A percentile compares a stretch with the other conserved stretches of the same genome.
Evolutionary conservation across 148 eudicot species (phyloP).

Genomic region (Drosera capensis): DNA sequence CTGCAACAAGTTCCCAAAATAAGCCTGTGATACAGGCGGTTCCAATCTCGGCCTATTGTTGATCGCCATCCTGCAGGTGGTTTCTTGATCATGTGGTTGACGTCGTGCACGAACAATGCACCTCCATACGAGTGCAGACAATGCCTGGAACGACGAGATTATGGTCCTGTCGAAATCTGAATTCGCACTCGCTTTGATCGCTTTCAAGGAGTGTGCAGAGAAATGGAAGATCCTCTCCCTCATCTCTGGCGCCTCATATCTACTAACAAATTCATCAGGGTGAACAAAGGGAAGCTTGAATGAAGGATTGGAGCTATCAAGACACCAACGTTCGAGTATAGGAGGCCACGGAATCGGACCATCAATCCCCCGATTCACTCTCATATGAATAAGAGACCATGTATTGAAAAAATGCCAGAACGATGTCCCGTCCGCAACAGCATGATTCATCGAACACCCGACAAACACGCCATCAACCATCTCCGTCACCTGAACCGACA

Average conservation of each 20-base stretch:
- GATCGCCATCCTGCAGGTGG: constrained; percentile 42
- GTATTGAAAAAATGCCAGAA: constrained; percentile 19
- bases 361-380: constrained; percentile 1
- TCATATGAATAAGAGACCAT: no score
- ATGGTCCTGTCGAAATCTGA: constrained; percentile 5
- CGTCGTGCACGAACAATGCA: constrained; percentile 43
- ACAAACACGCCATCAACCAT: constrained; percentile 15
- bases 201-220: constrained; percentile 33
- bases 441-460: constrained; percentile 15
- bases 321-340: constrained; percentile 13
- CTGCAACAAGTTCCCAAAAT: constrained; percentile 55
- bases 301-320: constrained; percentile 13
- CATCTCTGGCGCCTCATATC: constrained; percentile 15
- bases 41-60: constrained; percentile 48
- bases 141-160: constrained; percentile 58
- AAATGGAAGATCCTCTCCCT: constrained; percentile 58
- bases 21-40: constrained; percentile 35
- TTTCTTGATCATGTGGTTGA: constrained; percentile 16
- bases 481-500: constrained; percentile 20
- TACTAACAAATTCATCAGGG: constrained; percentile 14
- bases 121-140: constrained; percentile 60
- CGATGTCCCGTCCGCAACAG: constrained; percentile 15
- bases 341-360: constrained; percentile 10
- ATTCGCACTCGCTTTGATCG: constrained; percentile 42
- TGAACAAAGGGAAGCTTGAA: constrained; percentile 18